Evolutionary conservation across 768 basidiomycete genomes (phyloP), one percentile per base, ranked within the genome.

Genomic region (Trichaptum fuscoviolaceum): DNA sequence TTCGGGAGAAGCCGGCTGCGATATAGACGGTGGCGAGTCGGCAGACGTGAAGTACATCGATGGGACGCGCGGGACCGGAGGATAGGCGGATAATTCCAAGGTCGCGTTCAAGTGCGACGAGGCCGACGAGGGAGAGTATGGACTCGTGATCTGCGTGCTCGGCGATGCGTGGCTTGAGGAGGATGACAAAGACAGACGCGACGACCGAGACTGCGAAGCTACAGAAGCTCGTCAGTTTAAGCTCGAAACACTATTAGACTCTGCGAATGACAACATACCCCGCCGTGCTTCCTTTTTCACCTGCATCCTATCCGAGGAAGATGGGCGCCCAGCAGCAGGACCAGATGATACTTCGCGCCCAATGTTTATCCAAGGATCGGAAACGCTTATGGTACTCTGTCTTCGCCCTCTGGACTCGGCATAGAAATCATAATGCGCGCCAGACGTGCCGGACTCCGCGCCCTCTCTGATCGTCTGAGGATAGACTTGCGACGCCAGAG

Each of bases 401-500:
- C 35, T 35, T 27, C 36, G 36, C 60, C 52, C 59, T 35, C 30
- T 27, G 7, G 34, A 36, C 57, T 30, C 23, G 63, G 23, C 42
- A 52, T 12, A 52, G 42, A 12, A 4, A 52, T 30, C 30, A 30
- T 30, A 30, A 30, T 30, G 30, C 8, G 3, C 12, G 42, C 6
- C 42, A 52, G 42, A 52, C 5, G 42, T 20, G 10, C 15, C 42
- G 10, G 15, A 52, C 42, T 52, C 42, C 15, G 42, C 42, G 42
- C 42, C 42, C 42, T 52, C 42, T 20, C 42, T 52, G 42, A 17
- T 20, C 30, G 59, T 23, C 8, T 67, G 64, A 18, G 69, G 73
- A 26, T 63, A 70, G n/a, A 81, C 74, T 57, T 74, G 73, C 12
- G 82, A 78, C 1, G 83, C 84, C 20, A 93, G 81, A 1, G 90